These are phyloP conservation scores for Periconia digitata DNA, from an alignment of 2,329 filamentous ascomycete species.

Conservation along the genomic window DNA sequence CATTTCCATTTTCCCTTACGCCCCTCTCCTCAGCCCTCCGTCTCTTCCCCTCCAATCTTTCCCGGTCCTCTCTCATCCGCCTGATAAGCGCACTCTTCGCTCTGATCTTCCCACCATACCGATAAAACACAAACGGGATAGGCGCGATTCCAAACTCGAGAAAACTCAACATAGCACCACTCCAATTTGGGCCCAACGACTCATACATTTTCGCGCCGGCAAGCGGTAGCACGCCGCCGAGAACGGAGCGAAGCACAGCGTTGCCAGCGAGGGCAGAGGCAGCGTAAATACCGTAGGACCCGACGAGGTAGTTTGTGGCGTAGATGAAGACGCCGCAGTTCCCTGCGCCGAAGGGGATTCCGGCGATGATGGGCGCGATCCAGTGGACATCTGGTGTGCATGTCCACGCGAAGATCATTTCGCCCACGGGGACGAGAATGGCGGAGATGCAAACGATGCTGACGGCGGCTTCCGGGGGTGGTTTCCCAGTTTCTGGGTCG, in stretches of 20 bases:
- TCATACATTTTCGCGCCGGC: slow-evolving; percentile 66
- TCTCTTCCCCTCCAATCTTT: slow-evolving; percentile 45
- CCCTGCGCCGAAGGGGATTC: slow-evolving; percentile 76
- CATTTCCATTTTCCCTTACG: too few species aligned
- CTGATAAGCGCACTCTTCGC: slow-evolving; percentile 58
- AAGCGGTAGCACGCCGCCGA: slow-evolving; percentile 78
- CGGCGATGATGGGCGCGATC: slow-evolving; percentile 76
- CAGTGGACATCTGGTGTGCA: slow-evolving; percentile 79
- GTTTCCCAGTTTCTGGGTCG: slow-evolving; percentile 73
- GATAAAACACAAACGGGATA: slow-evolving; percentile 78
- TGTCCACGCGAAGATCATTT: slow-evolving; percentile 88
- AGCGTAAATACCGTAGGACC: slow-evolving; percentile 78
- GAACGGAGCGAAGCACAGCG: slow-evolving; percentile 68
- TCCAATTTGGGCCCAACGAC: slow-evolving; percentile 74
- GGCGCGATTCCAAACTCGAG: slow-evolving; percentile 75
- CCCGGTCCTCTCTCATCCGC: slow-evolving; percentile 47
- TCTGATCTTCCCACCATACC: slow-evolving; percentile 59
- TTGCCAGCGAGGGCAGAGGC: slow-evolving; percentile 81
- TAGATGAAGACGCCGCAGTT: slow-evolving; percentile 83
- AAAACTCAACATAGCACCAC: slow-evolving; percentile 72
- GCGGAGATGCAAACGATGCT: slow-evolving; percentile 77
- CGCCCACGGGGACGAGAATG: slow-evolving; percentile 71
- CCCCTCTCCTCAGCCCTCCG: slow-evolving; percentile 40
- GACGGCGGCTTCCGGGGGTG: slow-evolving; percentile 78
- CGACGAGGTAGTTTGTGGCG: slow-evolving; percentile 75